phyloP scores from a whole-genome alignment of 2,329 filamentous ascomycete genomes.

The Neurospora crassa region DNA sequence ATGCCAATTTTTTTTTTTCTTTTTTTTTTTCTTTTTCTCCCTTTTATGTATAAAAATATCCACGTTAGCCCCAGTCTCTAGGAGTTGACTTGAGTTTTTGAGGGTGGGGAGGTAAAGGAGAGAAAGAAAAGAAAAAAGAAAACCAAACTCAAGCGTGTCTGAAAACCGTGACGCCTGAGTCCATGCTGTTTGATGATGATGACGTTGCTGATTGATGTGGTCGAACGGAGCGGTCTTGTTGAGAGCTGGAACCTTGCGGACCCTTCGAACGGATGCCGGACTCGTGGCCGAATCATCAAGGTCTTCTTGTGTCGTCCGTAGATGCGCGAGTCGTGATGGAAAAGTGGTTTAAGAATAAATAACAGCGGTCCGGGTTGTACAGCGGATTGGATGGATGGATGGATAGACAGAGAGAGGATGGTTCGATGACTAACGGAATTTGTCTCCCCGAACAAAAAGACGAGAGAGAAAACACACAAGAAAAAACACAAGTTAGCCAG shows the following conservation, averaged over 20 bases:
- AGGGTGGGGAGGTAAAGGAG: not conserved
- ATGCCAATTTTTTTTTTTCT: too few relatives aligned
- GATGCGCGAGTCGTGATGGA: not conserved
- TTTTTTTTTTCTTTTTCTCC: too few relatives aligned
- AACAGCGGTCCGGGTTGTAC: not conserved
- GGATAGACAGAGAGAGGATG: not conserved
- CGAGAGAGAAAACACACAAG: slow-evolving; percentile 4
- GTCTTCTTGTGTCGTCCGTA: not conserved
- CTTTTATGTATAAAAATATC: not conserved
- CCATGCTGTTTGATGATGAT: not conserved
- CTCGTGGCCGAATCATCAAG: not conserved
- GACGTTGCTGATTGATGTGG: not conserved
- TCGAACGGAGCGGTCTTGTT: not conserved
- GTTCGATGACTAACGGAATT: slow-evolving; percentile 8
- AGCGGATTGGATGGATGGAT: slow-evolving; percentile 5
- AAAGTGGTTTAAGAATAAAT: too few relatives aligned
- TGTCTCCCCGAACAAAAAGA: slow-evolving; percentile 5
- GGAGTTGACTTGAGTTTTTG: not conserved
- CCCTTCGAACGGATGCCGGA: not conserved
- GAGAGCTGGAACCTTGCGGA: not conserved
- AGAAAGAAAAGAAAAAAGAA: not conserved
- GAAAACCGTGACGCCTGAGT: not conserved
- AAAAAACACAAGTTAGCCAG: slow-evolving; percentile 24
- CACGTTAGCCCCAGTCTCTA: not conserved
- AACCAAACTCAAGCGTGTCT: not conserved